Percentiles rank a stretch among this genome's conserved stretches.
Conservation (phyloP, 768 basidiomycete genomes). For the Hebeloma cylindrosporum region DNA sequence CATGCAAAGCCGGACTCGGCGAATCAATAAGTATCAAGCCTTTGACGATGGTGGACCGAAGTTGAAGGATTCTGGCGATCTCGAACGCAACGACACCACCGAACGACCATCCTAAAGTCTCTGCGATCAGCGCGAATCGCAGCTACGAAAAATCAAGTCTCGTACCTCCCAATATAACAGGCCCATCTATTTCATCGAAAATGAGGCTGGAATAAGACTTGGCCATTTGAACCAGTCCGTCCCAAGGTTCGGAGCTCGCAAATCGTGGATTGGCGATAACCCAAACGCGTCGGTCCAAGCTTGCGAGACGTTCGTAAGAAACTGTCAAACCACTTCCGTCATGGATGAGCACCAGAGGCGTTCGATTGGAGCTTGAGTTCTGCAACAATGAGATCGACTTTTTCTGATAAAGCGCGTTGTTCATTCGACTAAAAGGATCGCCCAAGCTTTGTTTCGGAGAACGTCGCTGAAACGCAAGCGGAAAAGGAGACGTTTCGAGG, state of each 20-base stretch:
- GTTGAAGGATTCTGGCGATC: slow-evolving; percentile 48
- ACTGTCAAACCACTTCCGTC: slow-evolving; percentile 67
- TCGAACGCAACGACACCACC: slow-evolving; percentile 75
- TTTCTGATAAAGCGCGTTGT: slow-evolving; percentile 1
- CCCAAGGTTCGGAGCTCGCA: slow-evolving; percentile 44
- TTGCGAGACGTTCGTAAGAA: slow-evolving; percentile 47
- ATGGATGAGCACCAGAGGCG: slow-evolving; percentile 65
- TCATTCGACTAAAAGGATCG: not conserved
- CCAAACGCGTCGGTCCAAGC: slow-evolving; percentile 56
- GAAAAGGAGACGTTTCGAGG: slow-evolving; percentile 10
- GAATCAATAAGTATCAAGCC: slow-evolving; percentile 71
- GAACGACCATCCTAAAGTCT: slow-evolving; percentile 68
- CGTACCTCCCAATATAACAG: slow-evolving; percentile 61
- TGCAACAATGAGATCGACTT: slow-evolving; percentile 33
- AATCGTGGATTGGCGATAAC: slow-evolving; percentile 60
- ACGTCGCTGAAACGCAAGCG: not conserved
- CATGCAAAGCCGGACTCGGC: slow-evolving; percentile 53
- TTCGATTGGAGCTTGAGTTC: slow-evolving; percentile 16
- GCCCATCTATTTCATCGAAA: slow-evolving; percentile 31
- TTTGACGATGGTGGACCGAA: slow-evolving; percentile 38
- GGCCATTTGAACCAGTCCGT: slow-evolving; percentile 52
- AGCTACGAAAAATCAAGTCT: not conserved
- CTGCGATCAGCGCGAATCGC: not conserved
- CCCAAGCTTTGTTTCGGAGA: not conserved
- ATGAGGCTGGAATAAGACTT: slow-evolving; percentile 46